Base-by-base conservation (phyloP, 2,329 filamentous ascomycete species). In the Pezizomycotina sp. region DNA sequence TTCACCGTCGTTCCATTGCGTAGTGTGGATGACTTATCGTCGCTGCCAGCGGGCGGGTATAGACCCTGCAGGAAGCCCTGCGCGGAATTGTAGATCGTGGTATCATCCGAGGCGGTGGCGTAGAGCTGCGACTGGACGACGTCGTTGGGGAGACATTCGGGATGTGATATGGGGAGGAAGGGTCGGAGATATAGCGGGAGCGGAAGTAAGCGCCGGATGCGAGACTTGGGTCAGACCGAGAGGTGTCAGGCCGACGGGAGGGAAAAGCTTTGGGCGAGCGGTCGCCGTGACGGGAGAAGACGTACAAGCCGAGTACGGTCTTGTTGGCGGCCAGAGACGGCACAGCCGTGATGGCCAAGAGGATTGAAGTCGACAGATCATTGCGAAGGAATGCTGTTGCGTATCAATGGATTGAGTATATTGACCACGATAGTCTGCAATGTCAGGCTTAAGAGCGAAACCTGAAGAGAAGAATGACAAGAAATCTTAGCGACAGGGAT, bases 261-360 rank as follows among this genome's bases (percentile, higher is more conserved):
- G 64, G 45, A 71, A n/a, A 71, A n/a, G 70, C 63, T 61, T 92
- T 92, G 46, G 80, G 61, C 1, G 82, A 86, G 36, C 84, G 72
- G 58, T 93, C 84, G 37, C 84, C 84, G 60, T 93, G 84, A 29
- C 84, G 77, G 49, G 81, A 74, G 63, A 91, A 92, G 58, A 92
- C 73, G 58, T 84, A 89, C 27, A 76, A 73, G 35, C 82, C 83
- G 10, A 92, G 65, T 15, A 89, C 64, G 1, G 74, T 78, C 60
- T 91, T 79, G 8, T 60, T 60, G 12, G 40, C 35, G n/a, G n/a
- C n/a, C n/a, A n/a, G n/a, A n/a, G n/a, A n/a, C n/a, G n/a, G n/a
- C n/a, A n/a, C n/a, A n/a, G n/a, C n/a, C n/a, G n/a, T n/a, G n/a
- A n/a, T n/a, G n/a, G n/a, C n/a, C n/a, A n/a, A n/a, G n/a, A n/a